Percentiles rank a stretch among this genome's conserved stretches.
phyloP scores from a whole-genome alignment of 1,139 yeast genomes.

The Suhomyces anneliseae region DNA sequence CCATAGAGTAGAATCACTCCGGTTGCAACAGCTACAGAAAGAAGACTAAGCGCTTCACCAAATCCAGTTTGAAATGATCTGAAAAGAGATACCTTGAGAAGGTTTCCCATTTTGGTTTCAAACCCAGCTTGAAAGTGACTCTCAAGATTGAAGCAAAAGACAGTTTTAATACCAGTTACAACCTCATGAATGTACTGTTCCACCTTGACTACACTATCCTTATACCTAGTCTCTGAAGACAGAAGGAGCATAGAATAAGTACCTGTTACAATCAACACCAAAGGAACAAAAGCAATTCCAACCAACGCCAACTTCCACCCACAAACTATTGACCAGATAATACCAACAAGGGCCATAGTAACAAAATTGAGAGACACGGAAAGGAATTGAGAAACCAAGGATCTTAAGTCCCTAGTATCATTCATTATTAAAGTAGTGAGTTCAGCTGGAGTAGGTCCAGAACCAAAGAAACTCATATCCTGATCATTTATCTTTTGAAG shows the following conservation, averaged over 20 bases:
- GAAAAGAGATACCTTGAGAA: slow-evolving; percentile 35
- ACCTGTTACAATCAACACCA: slow-evolving; percentile 51
- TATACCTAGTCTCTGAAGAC: slow-evolving; percentile 58
- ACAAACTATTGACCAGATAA: slow-evolving; percentile 71
- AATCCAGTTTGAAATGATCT: slow-evolving; percentile 61
- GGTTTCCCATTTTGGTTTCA: slow-evolving; percentile 21
- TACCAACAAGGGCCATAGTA: slow-evolving; percentile 57
- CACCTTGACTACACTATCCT: slow-evolving; percentile 51
- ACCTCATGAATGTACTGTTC: slow-evolving; percentile 61
- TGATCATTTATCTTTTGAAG: slow-evolving; percentile 49
- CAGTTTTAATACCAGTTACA: slow-evolving; percentile 60
- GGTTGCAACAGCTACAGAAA: slow-evolving; percentile 61
- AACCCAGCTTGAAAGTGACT: slow-evolving; percentile 45
- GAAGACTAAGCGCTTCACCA: slow-evolving; percentile 59
- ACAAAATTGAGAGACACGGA: slow-evolving; percentile 53
- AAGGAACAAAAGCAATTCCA: slow-evolving; percentile 72
- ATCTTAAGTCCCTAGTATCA: slow-evolving; percentile 76
- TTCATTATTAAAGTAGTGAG: slow-evolving; percentile 70
- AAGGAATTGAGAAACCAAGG: slow-evolving; percentile 60
- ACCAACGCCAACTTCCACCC: slow-evolving; percentile 90
- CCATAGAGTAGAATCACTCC: slow-evolving; percentile 78
- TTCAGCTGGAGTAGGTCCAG: slow-evolving; percentile 49
- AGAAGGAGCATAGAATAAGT: slow-evolving; percentile 54
- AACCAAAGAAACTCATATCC: slow-evolving; percentile 55
- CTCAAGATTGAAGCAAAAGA: slow-evolving; percentile 56